Conservation (phyloP, 306 rosid species). For the Medicago lupulina region DNA sequence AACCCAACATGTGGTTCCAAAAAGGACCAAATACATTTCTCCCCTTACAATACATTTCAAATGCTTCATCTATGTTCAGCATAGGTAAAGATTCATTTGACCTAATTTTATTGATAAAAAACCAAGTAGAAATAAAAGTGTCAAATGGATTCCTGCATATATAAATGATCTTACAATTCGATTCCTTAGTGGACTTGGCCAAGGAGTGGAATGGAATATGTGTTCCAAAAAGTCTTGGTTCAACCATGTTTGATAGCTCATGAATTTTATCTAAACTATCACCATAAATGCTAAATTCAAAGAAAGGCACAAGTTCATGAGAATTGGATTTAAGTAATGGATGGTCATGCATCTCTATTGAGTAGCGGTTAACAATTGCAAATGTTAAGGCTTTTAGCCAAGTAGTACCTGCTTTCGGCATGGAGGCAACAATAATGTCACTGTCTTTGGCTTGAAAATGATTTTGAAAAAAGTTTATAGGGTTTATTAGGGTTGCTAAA, state of each 20-base stretch:
- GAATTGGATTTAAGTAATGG: slow-evolving; percentile 59
- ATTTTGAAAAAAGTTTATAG: slow-evolving; percentile 43
- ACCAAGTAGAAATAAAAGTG: slow-evolving; percentile 58
- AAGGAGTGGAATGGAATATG: slow-evolving; percentile 54
- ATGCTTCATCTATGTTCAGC: slow-evolving; percentile 47
- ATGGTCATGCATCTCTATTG: slow-evolving; percentile 28
- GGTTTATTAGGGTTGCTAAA: slow-evolving; percentile 35
- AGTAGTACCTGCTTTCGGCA: slow-evolving; percentile 73
- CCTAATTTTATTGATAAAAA: slow-evolving; percentile 27
- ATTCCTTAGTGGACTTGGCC: slow-evolving; percentile 45
- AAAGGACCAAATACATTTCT: slow-evolving; percentile 54
- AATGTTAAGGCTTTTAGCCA: slow-evolving; percentile 66
- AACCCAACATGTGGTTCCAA: slow-evolving; percentile 60
- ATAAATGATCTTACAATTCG: slow-evolving; percentile 48
- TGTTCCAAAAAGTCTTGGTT: slow-evolving; percentile 57
- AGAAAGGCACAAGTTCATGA: slow-evolving; percentile 58
- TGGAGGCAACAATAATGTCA: slow-evolving; percentile 49
- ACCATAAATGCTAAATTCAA: slow-evolving; percentile 50
- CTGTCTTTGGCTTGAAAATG: slow-evolving; percentile 52
- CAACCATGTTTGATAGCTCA: neutral
- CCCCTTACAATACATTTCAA: slow-evolving; percentile 58
- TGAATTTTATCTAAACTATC: slow-evolving; percentile 10
- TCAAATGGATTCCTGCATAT: slow-evolving; percentile 64
- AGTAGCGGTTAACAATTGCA: slow-evolving; percentile 42
- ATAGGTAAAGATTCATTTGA: slow-evolving; percentile 8